Base-by-base conservation (phyloP, 352 stramenopile genomes). In the Pseudoperonospora humuli region DNA sequence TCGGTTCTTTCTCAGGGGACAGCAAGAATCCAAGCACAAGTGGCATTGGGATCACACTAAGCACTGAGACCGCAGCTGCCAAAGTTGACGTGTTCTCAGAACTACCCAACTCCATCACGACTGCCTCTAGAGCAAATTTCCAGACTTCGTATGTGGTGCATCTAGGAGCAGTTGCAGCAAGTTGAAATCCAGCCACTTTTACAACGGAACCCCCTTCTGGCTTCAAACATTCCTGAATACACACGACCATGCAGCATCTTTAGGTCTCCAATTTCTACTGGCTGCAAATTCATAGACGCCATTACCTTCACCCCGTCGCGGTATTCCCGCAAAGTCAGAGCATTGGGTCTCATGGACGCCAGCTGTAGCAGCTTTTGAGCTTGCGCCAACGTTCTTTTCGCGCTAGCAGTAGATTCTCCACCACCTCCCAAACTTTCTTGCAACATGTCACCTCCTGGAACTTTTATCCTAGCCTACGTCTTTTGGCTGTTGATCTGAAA, bases 151-250 rank as follows among this genome's bases (percentile, higher is more conserved):
- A 45, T 0, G 64, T 88, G 37, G 54, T 70, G 37, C 77, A 88
- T 1, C 66, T 64, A 18, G 77, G 73, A 35, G 54, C 46, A n/a
- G 66, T 66, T 17, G 36, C 36, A 20, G 70, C 73, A 28, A 93
- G 70, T 42, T 78, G 80, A 54, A 77, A 90, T 3, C 75, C 80
- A 3, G 86, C 53, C 39, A 82, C 57, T 57, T 88, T 89, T 58
- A 86, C 71, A 2, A 25, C 35, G 11, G 54, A 32, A 23, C 51
- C 83, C 10, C 73, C 63, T 28, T 93, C 80, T 2, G 75, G 53
- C 38, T 78, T 79, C 4, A 92, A 38, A 27, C 70, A 86, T 51
- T 92, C 80, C 47, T 84, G 43, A n/a, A 19, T 37, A 4, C 11
- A 27, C 3, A 45, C 9, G 37, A 24, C 15, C 13, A 36, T 31